Evolutionary conservation across 495 filamentous ascomycete species (phyloP).

Genomic region (Hypoxylon subgilvum): DNA sequence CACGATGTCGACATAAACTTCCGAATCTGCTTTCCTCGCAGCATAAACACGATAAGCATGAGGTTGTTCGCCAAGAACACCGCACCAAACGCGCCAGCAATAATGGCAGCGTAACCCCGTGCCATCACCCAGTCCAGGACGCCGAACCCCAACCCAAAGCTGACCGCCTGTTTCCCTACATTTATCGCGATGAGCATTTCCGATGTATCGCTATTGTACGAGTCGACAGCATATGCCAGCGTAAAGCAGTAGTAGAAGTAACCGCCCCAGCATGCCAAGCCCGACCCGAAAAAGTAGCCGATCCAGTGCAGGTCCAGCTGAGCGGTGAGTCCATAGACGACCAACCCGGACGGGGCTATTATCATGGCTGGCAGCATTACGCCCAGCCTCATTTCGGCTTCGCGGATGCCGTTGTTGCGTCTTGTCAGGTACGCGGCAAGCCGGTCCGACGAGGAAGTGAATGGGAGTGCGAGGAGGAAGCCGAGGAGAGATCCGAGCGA

Average conservation of each 20-base stretch:
- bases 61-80: slow-evolving; percentile 45
- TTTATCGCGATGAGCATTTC: slow-evolving; percentile 67
- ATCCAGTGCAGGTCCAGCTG: slow-evolving; percentile 64
- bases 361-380: slow-evolving; percentile 66
- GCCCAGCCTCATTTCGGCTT: slow-evolving; percentile 72
- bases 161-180: slow-evolving; percentile 65
- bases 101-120: slow-evolving; percentile 42
- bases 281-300: slow-evolving; percentile 61
- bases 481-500: slow-evolving; percentile 60
- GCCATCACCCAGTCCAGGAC: slow-evolving; percentile 48
- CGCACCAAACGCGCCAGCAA: slow-evolving; percentile 41
- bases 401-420: slow-evolving; percentile 66
- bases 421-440: slow-evolving; percentile 63
- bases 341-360: slow-evolving; percentile 64
- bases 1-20: slow-evolving; percentile 40
- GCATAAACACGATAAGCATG: slow-evolving; percentile 46
- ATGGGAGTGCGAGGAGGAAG: slow-evolving; percentile 57
- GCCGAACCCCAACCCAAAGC: slow-evolving; percentile 45
- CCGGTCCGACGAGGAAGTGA: slow-evolving; percentile 60
- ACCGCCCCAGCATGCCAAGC: slow-evolving; percentile 55
- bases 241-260: slow-evolving; percentile 49
- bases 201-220: slow-evolving; percentile 66
- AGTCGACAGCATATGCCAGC: slow-evolving; percentile 62
- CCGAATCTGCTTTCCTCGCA: slow-evolving; percentile 46
- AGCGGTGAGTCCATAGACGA: slow-evolving; percentile 67